Evolutionary conservation across 2,329 filamentous ascomycete species (phyloP).

Genomic region (Myriangium duriaei): DNA sequence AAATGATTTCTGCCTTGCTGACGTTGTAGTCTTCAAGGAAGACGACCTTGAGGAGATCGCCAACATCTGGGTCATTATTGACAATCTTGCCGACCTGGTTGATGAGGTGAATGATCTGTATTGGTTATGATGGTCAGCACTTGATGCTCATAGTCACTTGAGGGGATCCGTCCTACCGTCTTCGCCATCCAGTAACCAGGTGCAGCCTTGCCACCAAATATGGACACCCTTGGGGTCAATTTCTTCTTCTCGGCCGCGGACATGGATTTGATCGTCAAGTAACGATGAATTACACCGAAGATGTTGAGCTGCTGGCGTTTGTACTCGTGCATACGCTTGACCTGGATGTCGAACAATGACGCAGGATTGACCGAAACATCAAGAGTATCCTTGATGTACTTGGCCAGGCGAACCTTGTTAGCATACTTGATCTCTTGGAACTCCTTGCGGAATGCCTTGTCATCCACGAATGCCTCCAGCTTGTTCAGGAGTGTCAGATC

Average conservation of each 20-base stretch:
- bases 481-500: slow-evolving; percentile 79
- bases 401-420: slow-evolving; percentile 86
- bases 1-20: slow-evolving; percentile 96
- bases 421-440: slow-evolving; percentile 95
- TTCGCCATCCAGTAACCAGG: slow-evolving; percentile 99
- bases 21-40: slow-evolving; percentile 99
- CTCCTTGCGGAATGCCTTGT: slow-evolving; percentile 82
- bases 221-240: slow-evolving; percentile 73
- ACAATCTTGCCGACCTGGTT: slow-evolving; percentile 83
- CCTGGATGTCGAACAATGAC: slow-evolving; percentile 89
- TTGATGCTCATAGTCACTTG: neutral
- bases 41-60: slow-evolving; percentile 89
- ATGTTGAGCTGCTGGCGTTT: slow-evolving; percentile 81
- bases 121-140: neutral
- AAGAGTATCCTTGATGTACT: slow-evolving; percentile 74
- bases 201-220: slow-evolving; percentile 95
- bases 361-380: slow-evolving; percentile 75
- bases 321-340: slow-evolving; percentile 98
- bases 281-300: slow-evolving; percentile 92
- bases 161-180: slow-evolving; percentile 35
- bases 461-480: slow-evolving; percentile 70
- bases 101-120: slow-evolving; percentile 70
- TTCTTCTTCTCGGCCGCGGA: slow-evolving; percentile 74
- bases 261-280: slow-evolving; percentile 79
- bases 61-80: slow-evolving; percentile 84